A percentile compares a stretch with the other conserved stretches of the same genome.
These are phyloP conservation scores for Schizothecium vesticola DNA, from an alignment of 495 filamentous ascomycete genomes.

Conservation along the genomic window DNA sequence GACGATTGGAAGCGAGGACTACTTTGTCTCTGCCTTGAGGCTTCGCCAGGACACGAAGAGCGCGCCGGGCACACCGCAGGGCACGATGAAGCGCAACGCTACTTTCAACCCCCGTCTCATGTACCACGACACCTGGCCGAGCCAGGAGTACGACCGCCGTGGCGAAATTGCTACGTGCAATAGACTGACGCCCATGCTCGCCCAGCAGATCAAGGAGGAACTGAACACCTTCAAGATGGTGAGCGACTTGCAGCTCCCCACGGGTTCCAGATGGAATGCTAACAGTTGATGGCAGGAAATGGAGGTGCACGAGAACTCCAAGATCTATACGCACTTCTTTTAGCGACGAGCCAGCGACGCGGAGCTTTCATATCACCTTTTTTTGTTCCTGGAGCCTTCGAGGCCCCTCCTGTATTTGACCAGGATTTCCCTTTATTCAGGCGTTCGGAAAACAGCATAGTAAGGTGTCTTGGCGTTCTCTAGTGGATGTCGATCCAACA, in stretches of 20 bases:
- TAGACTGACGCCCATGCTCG: conserved; percentile 90
- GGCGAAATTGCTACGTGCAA: conserved; percentile 98
- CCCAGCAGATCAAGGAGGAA: conserved; percentile 99
- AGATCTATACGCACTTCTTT: conserved; percentile 99
- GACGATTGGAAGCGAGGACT: conserved; percentile 75
- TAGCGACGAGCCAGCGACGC: conserved; percentile 45
- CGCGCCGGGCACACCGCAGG: conserved; percentile 68
- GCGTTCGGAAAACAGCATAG: conserved; percentile 42
- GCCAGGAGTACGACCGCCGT: conserved; percentile 89
- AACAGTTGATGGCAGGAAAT: conserved; percentile 68
- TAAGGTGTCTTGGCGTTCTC: conserved; percentile 49
- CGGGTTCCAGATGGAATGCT: conserved; percentile 15
- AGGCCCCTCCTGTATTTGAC: conserved; percentile 36
- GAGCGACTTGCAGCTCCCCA: conserved; percentile 26
- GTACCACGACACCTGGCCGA: conserved; percentile 94
- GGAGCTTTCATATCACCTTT: conserved; percentile 28
- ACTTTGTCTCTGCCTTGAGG: conserved; percentile 72
- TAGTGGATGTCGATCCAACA: conserved; percentile 25
- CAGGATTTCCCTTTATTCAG: conserved; percentile 32
- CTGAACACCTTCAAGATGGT: conserved; percentile 99
- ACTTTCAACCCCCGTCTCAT: conserved; percentile 90
- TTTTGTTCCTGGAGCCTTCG: conserved; percentile 20
- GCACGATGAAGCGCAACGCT: conserved; percentile 63
- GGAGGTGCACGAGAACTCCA: conserved; percentile 98
- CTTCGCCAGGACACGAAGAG: conserved; percentile 66